Evolutionary conservation across 2,329 filamentous ascomycete genomes (phyloP).

Genomic region (Aspergillus jensenii): DNA sequence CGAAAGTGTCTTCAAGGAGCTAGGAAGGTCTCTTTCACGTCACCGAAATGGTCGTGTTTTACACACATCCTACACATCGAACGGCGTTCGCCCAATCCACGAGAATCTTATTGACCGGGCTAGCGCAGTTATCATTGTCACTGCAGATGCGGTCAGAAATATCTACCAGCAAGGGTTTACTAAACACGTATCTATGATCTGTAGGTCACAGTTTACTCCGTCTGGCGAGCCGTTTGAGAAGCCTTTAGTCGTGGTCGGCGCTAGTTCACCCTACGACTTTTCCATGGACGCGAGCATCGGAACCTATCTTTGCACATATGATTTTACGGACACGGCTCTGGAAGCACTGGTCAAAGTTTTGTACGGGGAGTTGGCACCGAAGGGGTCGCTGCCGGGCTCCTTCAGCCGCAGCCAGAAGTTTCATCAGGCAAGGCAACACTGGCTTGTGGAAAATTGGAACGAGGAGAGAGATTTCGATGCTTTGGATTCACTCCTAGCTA

Average conservation of each 20-base stretch:
- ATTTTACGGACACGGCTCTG: conserved; percentile 91
- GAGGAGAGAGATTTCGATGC: conserved; percentile 72
- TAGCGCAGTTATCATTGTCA: conserved; percentile 84
- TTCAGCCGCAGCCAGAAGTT: conserved; percentile 84
- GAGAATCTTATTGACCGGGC: conserved; percentile 89
- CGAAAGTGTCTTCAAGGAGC: conserved; percentile 86
- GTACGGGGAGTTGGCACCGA: conserved; percentile 69
- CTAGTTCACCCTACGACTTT: conserved; percentile 96
- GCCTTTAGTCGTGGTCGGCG: conserved; percentile 84
- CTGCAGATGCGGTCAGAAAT: conserved; percentile 90
- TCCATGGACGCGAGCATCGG: conserved; percentile 87
- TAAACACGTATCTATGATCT: conserved; percentile 95
- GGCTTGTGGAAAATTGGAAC: conserved; percentile 89
- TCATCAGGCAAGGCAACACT: conserved; percentile 86
- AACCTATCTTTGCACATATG: conserved; percentile 93
- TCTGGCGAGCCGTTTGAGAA: conserved; percentile 60
- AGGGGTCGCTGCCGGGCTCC: conserved; percentile 64
- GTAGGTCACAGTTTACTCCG: conserved; percentile 48
- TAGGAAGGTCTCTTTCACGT: conserved; percentile 83
- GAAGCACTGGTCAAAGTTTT: conserved; percentile 79
- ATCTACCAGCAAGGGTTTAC: conserved; percentile 92
- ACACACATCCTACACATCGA: conserved; percentile 93
- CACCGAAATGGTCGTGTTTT: conserved; percentile 82
- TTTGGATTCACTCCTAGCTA: conserved; percentile 71
- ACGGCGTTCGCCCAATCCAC: conserved; percentile 87